Conservation (phyloP, 129 eudicot species). For the Flaveria trinervia region DNA sequence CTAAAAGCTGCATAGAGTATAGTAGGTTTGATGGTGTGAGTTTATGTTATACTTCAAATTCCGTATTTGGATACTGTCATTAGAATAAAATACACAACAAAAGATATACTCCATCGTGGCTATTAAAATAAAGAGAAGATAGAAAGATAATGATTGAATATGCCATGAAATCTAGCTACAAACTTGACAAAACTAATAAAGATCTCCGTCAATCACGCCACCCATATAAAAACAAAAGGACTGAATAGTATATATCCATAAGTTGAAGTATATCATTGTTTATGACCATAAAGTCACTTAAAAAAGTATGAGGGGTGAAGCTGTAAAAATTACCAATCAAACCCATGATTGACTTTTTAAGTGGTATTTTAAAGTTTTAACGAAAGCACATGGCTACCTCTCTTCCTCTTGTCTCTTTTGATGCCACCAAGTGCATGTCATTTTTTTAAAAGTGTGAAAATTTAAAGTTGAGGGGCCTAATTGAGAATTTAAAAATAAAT, state of each 20-base stretch:
- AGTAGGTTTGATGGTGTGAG: too few relatives aligned
- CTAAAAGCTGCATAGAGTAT: too few relatives aligned
- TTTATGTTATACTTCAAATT: not conserved
- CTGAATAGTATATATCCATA: slow-evolving; percentile 38
- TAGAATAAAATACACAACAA: not conserved
- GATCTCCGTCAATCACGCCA: slow-evolving; percentile 44
- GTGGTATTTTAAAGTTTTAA: slow-evolving; percentile 28
- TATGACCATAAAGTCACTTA: slow-evolving; percentile 40
- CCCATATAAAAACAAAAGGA: slow-evolving; percentile 35
- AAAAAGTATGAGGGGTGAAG: slow-evolving; percentile 34
- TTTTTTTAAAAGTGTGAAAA: slow-evolving; percentile 17
- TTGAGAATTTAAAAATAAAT: slow-evolving; percentile 5
- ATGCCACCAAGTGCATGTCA: slow-evolving; percentile 32
- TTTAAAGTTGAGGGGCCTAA: slow-evolving; percentile 5
- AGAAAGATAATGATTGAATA: slow-evolving; percentile 33
- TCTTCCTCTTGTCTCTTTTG: slow-evolving; percentile 36
- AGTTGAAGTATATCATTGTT: slow-evolving; percentile 38
- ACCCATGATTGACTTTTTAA: slow-evolving; percentile 36
- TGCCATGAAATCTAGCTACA: slow-evolving; percentile 37
- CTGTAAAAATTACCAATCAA: slow-evolving; percentile 34
- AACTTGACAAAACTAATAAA: slow-evolving; percentile 28
- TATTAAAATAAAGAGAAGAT: not conserved
- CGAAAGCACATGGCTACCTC: slow-evolving; percentile 30
- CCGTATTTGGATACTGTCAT: not conserved
- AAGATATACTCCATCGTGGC: slow-evolving; percentile 3